Evolutionary conservation across 257 asterid species (phyloP).

Genomic region (Nicotiana paniculata): DNA sequence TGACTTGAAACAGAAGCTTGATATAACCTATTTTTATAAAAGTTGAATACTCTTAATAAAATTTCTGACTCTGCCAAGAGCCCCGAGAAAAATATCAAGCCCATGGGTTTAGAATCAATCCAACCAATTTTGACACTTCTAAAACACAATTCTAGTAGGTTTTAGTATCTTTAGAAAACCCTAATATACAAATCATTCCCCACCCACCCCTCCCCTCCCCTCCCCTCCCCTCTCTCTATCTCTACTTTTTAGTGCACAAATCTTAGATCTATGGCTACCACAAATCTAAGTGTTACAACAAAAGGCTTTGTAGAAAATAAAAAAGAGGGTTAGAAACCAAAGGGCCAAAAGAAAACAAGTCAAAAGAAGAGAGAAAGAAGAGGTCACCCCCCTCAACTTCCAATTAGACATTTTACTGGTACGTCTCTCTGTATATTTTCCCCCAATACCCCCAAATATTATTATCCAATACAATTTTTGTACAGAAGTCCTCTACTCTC

Average conservation of each 20-base stretch:
- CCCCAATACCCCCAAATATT: conserved; percentile 13
- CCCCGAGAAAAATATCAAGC: background rate
- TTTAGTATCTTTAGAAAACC: background rate
- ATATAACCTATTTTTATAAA: too few relatives aligned
- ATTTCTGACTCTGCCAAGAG: too few relatives aligned
- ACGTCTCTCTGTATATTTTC: conserved; percentile 21
- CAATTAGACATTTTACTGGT: conserved; percentile 32
- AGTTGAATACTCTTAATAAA: too few relatives aligned
- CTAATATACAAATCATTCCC: background rate
- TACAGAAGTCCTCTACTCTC: conserved; percentile 1
- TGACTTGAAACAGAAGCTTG: too few relatives aligned
- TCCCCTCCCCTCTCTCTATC: background rate
- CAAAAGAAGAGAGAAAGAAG: conserved; percentile 9
- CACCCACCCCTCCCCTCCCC: background rate
- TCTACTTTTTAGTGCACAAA: background rate
- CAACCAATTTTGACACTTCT: background rate
- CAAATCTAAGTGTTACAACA: background rate
- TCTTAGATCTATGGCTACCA: background rate
- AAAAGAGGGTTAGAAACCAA: background rate
- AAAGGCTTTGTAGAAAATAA: background rate
- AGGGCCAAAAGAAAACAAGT: background rate
- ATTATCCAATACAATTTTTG: background rate
- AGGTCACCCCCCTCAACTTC: conserved; percentile 30
- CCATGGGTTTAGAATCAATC: background rate
- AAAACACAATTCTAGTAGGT: background rate